phyloP scores from a whole-genome alignment of 1,139 yeast species.

The Citeromyces hawaiiensis region DNA sequence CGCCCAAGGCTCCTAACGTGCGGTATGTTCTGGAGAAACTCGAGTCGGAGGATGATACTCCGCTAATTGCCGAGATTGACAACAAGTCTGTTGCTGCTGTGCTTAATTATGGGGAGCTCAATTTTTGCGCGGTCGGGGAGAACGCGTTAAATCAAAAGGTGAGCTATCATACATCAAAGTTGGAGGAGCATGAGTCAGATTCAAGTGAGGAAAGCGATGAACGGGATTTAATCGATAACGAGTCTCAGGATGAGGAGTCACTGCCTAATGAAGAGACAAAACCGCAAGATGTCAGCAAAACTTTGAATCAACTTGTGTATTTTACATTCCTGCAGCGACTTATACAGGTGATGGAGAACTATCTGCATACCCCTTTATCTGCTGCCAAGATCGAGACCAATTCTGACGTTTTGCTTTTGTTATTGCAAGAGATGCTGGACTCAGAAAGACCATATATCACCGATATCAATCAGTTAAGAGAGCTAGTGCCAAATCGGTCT shows the following conservation, averaged over 20 bases:
- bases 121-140: too few relatives aligned
- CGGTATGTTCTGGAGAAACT: too few relatives aligned
- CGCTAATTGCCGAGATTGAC: too few relatives aligned
- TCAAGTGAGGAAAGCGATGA: too few relatives aligned
- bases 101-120: too few relatives aligned
- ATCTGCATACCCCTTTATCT: constrained; percentile 45
- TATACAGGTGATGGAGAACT: constrained; percentile 37
- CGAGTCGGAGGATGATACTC: too few relatives aligned
- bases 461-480: constrained; percentile 59
- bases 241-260: not conserved
- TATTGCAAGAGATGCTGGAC: constrained; percentile 60
- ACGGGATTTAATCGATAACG: too few relatives aligned
- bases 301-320: constrained; percentile 34
- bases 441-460: constrained; percentile 63
- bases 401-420: constrained; percentile 47
- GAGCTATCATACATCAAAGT: too few relatives aligned
- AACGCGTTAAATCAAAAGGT: too few relatives aligned
- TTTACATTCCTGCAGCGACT: constrained; percentile 40
- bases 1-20: too few relatives aligned
- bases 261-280: not conserved
- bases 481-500: constrained; percentile 43
- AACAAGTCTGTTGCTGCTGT: too few relatives aligned
- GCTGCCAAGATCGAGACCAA: constrained; percentile 48
- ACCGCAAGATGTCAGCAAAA: not conserved
- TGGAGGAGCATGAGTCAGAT: too few relatives aligned